Evolutionary conservation across 345 rosid species (phyloP), one percentile per base, ranked within the genome.

Genomic region (Bruguiera sexangula): DNA sequence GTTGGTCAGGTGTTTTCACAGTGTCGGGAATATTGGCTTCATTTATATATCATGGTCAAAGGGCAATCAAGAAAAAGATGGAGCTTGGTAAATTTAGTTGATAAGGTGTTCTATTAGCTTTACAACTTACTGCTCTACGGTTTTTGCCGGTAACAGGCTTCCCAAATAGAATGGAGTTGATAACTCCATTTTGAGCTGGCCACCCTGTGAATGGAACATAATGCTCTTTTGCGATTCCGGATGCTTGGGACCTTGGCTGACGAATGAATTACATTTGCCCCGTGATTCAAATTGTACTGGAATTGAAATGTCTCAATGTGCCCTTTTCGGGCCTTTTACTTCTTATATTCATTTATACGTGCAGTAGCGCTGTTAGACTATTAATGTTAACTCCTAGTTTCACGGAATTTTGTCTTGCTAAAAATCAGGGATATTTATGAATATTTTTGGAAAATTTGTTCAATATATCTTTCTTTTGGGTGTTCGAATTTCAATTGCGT

Each of bases 41-140:
- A 61, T 90, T 95, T 64, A 46, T 92, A 69, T 92, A 90, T 72
- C 96, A 95, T 76, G 96, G 97, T 72, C 97, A 95, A 70, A 92
- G 60, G 81, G 96, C 93, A 74, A 95, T 95, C 75, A 92, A 88
- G 85, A 95, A 95, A 89, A 94, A 94, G 86, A 91, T 91, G 84
- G 98, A 91, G 76, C 79, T 91, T 8, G 98, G 97, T 66, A 91
- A 92, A 81, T 85, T 85, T 60, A 95, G 85, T 72, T 95, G 86
- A 95, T 37, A 6, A 15, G 30, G 56, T 11, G 5, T 43, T 31
- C 24, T n/a, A 63, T 56, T 30, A 65, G 62, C 27, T 30, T 59
- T 46, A 39, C 54, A 61, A 20, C 36, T 66, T 24, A 18, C 65
- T 31, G 31, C 46, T 37, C 58, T 27, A 11, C 18, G 55, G 53